Percentiles rank a stretch among this genome's conserved stretches.
phyloP scores from a whole-genome alignment of 495 filamentous ascomycete genomes.

The Astrothelium macrocarpum region DNA sequence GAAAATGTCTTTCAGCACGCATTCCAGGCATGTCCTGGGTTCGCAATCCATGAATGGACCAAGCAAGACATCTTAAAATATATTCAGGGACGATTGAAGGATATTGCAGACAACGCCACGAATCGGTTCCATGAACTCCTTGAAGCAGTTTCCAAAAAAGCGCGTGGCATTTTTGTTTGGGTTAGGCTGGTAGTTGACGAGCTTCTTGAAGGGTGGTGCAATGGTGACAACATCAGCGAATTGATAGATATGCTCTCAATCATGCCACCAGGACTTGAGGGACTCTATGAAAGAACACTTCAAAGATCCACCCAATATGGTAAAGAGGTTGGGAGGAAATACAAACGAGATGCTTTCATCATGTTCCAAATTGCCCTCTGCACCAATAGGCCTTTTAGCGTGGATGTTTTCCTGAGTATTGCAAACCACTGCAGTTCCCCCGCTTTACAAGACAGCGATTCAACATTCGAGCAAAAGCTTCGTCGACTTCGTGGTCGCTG shows the following conservation, averaged over 20 bases:
- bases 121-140: neutral
- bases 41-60: conserved; percentile 4
- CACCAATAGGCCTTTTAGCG: neutral
- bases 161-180: conserved; percentile 2
- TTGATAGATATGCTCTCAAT: neutral
- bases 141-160: neutral
- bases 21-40: conserved; percentile 1
- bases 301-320: neutral
- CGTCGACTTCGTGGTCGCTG: conserved; percentile 1
- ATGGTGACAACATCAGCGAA: neutral
- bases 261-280: conserved; percentile 1
- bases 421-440: neutral
- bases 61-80: conserved; percentile 2
- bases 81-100: neutral
- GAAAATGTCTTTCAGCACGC: conserved; percentile 2
- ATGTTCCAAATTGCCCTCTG: conserved; percentile 5
- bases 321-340: neutral
- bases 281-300: neutral
- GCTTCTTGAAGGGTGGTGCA: conserved; percentile 1
- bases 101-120: neutral
- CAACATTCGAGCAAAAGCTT: neutral
- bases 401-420: neutral
- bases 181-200: neutral
- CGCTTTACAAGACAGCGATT: neutral
- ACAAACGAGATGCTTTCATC: neutral